Evolutionary conservation across 352 stramenopile genomes (phyloP).

Genomic region (Globisporangium spinosum): DNA sequence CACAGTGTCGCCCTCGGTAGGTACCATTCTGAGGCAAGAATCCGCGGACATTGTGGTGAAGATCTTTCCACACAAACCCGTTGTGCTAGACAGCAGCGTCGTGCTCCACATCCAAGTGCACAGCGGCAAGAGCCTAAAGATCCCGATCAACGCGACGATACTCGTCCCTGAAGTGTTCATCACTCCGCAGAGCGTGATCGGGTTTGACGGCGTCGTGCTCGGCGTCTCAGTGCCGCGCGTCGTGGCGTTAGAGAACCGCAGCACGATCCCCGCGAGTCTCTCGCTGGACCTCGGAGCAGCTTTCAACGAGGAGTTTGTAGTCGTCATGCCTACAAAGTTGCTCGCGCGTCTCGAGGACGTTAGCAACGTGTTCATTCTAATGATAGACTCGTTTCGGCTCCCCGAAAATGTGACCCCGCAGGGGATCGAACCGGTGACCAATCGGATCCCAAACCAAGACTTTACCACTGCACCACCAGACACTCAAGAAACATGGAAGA

Average conservation of each 20-base stretch:
- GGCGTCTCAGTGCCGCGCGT: constrained; percentile 59
- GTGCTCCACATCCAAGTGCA: constrained; percentile 62
- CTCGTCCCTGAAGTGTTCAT: constrained; percentile 83
- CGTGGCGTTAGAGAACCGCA: constrained; percentile 78
- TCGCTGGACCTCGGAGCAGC: constrained; percentile 61
- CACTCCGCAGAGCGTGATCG: constrained; percentile 28
- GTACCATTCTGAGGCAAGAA: constrained; percentile 47
- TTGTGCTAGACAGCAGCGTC: constrained; percentile 39
- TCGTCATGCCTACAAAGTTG: constrained; percentile 49
- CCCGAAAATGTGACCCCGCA: too few species aligned
- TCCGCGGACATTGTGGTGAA: constrained; percentile 49
- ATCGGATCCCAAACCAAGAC: too few species aligned
- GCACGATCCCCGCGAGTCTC: constrained; percentile 71
- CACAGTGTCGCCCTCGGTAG: constrained; percentile 35
- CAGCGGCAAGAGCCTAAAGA: constrained; percentile 60
- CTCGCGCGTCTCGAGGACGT: constrained; percentile 66
- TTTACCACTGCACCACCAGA: too few species aligned
- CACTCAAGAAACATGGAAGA: too few species aligned
- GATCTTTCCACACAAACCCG: constrained; percentile 47
- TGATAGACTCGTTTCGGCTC: constrained; percentile 37
- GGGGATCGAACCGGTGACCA: too few species aligned
- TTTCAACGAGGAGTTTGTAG: constrained; percentile 59
- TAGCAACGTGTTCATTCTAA: constrained; percentile 72
- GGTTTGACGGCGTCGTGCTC: constrained; percentile 84
- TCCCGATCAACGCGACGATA: constrained; percentile 58